Percentiles rank a stretch among this genome's conserved stretches.
Conservation (phyloP, 495 filamentous ascomycete species). For the Choiromyces venosus region DNA sequence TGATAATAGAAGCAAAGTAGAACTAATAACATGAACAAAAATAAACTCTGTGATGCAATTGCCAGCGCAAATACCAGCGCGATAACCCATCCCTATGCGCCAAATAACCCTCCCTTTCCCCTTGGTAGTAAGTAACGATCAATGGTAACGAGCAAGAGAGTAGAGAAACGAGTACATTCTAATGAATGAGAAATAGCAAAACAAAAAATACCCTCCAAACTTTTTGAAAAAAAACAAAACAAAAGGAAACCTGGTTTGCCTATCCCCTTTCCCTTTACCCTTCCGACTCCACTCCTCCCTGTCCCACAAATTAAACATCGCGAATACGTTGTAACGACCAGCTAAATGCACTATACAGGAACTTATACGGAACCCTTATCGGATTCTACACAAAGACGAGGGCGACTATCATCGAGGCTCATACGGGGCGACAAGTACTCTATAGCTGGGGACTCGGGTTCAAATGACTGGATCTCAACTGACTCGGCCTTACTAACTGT, state of each 20-base stretch:
- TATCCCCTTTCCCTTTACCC: constrained; percentile 15
- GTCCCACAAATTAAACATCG: neutral
- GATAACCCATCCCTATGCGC: constrained; percentile 35
- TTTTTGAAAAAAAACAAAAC: constrained; percentile 22
- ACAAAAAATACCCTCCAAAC: constrained; percentile 17
- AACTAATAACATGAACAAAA: neutral
- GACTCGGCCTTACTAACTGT: constrained; percentile 33
- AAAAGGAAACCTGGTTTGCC: constrained; percentile 2
- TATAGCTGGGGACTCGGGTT: constrained; percentile 32
- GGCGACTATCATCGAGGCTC: constrained; percentile 34
- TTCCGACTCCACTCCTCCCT: constrained; percentile 16
- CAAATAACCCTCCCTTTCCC: constrained; percentile 21
- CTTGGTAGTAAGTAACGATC: constrained; percentile 20
- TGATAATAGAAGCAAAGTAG: neutral
- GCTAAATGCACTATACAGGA: neutral
- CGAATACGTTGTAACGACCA: neutral
- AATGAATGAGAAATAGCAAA: constrained; percentile 20
- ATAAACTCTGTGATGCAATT: neutral
- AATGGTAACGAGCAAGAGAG: neutral
- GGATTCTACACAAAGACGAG: neutral
- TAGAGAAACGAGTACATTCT: constrained; percentile 26
- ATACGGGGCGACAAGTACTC: constrained; percentile 32
- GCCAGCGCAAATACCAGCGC: constrained; percentile 13
- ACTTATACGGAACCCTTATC: neutral
- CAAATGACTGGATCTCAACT: constrained; percentile 33